Percentiles rank a stretch among this genome's conserved stretches.
Conservation (phyloP, 2,329 filamentous ascomycete genomes). For the Phyllosticta ampelicida region DNA sequence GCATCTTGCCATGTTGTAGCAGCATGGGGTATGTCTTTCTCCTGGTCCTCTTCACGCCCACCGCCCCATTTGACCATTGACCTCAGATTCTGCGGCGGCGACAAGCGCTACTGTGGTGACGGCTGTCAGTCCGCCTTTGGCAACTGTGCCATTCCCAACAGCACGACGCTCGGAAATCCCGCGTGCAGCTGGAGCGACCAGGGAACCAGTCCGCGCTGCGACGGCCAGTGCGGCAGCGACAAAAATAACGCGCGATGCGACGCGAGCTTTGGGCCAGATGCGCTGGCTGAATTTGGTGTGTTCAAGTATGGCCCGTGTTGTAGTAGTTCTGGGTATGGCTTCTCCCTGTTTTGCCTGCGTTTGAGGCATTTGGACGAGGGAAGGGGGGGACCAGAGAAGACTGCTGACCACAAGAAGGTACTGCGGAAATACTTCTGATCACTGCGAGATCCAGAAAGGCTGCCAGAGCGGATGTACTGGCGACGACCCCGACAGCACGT, state of each 20-base stretch:
- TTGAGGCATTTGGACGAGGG: background rate
- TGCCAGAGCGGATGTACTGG: slow-evolving; percentile 8
- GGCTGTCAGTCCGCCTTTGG: slow-evolving; percentile 5
- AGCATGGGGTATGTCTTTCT: background rate
- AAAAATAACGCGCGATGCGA: background rate
- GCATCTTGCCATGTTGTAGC: slow-evolving; percentile 6
- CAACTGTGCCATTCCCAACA: background rate
- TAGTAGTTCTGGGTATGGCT: background rate
- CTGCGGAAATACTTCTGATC: slow-evolving; percentile 5
- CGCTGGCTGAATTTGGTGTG: background rate
- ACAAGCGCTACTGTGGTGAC: background rate
- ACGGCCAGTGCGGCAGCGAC: slow-evolving; percentile 7
- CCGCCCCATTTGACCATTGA: background rate
- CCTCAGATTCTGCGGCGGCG: slow-evolving; percentile 7
- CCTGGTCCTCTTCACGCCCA: background rate
- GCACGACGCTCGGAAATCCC: slow-evolving; percentile 3
- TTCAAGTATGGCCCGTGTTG: slow-evolving; percentile 6
- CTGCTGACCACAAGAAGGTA: background rate
- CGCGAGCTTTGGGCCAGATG: background rate
- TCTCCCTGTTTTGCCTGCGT: background rate
- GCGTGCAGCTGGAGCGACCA: slow-evolving; percentile 3
- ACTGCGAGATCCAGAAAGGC: background rate
- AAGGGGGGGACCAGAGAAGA: too few species aligned
- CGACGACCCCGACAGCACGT: background rate
- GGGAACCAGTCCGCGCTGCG: slow-evolving; percentile 6